A percentile compares a stretch with the other conserved stretches of the same genome.
phyloP scores from a whole-genome alignment of 768 basidiomycete species.

The Mrakia hoshinonis region DNA sequence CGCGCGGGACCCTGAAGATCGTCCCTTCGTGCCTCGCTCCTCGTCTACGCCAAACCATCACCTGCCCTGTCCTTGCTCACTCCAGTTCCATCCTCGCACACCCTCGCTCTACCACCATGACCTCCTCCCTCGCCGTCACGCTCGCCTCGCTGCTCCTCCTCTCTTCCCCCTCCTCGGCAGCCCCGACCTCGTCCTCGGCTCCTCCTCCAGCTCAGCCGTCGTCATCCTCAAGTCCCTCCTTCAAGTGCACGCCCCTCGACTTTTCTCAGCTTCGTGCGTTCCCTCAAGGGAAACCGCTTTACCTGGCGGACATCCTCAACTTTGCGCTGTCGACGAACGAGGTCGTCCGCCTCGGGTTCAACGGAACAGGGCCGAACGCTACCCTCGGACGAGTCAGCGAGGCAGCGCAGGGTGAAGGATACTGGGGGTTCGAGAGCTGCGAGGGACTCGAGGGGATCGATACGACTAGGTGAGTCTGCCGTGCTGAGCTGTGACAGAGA shows the following conservation, averaged over 20 bases:
- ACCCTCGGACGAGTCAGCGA: neutral
- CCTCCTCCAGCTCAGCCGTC: neutral
- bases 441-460: neutral
- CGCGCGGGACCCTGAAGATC: neutral
- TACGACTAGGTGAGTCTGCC: neutral
- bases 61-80: neutral
- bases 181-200: neutral
- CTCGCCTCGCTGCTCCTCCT: neutral
- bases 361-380: neutral
- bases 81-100: neutral
- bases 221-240: neutral
- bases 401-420: neutral
- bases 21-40: neutral
- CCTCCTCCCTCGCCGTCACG: neutral
- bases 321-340: neutral
- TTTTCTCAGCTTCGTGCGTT: neutral
- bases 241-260: neutral
- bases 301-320: neutral
- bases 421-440: neutral
- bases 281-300: neutral
- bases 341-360: neutral
- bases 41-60: neutral
- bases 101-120: neutral
- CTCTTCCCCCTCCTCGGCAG: neutral
- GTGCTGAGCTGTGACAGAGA: too few species aligned